phyloP scores from a whole-genome alignment of 768 basidiomycete genomes.

The Pleurotus tuber-regium region DNA sequence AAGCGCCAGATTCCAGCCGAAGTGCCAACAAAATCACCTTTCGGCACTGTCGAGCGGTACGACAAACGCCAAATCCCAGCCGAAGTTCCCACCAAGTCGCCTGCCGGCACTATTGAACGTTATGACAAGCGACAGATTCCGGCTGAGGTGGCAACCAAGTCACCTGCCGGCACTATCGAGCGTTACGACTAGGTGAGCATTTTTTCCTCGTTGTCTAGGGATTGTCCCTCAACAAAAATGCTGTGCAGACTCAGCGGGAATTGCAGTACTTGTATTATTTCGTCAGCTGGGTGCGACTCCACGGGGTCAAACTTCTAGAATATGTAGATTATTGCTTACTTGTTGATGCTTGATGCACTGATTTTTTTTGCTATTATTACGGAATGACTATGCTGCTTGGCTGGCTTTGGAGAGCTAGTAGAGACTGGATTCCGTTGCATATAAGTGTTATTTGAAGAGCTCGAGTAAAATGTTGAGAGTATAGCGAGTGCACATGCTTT shows the following conservation, averaged over 20 bases:
- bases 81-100: slow-evolving; percentile 24
- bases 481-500: too few species aligned
- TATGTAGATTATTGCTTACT: slow-evolving; percentile 4
- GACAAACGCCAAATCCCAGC: slow-evolving; percentile 23
- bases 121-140: slow-evolving; percentile 22
- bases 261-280: too few species aligned
- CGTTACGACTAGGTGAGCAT: too few species aligned
- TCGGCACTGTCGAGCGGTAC: slow-evolving; percentile 13
- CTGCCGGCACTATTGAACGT: slow-evolving; percentile 23
- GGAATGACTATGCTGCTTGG: too few species aligned
- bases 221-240: too few species aligned
- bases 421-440: too few species aligned
- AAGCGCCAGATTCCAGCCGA: slow-evolving; percentile 13
- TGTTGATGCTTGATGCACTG: slow-evolving; percentile 12
- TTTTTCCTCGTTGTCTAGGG: too few species aligned
- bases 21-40: slow-evolving; percentile 10
- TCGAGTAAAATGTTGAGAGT: too few species aligned
- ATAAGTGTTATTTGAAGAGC: too few species aligned
- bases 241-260: too few species aligned
- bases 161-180: slow-evolving; percentile 26
- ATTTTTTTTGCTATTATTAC: slow-evolving; percentile 1
- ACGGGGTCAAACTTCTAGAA: not conserved
- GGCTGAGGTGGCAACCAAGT: slow-evolving; percentile 21
- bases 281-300: too few species aligned
- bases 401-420: too few species aligned